phyloP scores from a whole-genome alignment of 176 grass and related monocot genomes.

The Triticum urartu region DNA sequence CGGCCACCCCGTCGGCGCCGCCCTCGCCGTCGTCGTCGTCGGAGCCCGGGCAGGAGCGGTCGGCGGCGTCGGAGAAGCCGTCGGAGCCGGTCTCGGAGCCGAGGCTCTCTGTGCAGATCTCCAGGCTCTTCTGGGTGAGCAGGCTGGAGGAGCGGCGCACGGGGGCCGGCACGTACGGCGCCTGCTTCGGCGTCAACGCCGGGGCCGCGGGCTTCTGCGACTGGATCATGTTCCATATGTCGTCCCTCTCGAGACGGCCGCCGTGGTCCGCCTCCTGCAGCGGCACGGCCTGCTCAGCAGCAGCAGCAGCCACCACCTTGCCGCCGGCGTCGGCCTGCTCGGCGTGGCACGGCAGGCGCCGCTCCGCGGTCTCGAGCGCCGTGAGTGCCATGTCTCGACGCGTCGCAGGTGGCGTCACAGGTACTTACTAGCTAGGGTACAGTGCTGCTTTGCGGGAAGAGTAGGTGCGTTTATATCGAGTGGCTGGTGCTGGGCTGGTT shows the following conservation, averaged over 20 bases:
- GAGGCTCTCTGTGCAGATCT: constrained; percentile 98
- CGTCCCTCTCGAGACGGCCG: constrained; percentile 43
- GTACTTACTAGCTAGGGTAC: not conserved
- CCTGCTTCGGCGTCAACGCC: not conserved
- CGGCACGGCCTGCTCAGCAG: constrained; percentile 20
- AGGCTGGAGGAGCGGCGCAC: constrained; percentile 70
- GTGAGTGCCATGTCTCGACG: constrained; percentile 46
- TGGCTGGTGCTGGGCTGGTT: not conserved
- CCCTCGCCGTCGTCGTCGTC: constrained; percentile 19
- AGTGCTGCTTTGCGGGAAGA: not conserved
- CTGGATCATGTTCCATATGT: constrained; percentile 82
- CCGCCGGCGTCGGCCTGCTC: constrained; percentile 4
- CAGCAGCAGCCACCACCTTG: not conserved
- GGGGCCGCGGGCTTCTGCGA: constrained; percentile 22
- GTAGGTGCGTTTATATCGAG: constrained; percentile 10
- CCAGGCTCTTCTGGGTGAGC: constrained; percentile 83
- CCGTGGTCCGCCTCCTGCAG: constrained; percentile 39
- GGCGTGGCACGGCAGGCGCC: constrained; percentile 31
- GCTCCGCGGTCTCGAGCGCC: constrained; percentile 43
- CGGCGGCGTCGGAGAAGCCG: constrained; percentile 49
- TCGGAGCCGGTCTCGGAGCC: constrained; percentile 93
- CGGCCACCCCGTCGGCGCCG: constrained; percentile 19
- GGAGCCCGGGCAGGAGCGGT: constrained; percentile 33
- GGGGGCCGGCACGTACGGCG: constrained; percentile 75
- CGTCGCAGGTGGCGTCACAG: constrained; percentile 25